Evolutionary conservation across 2,329 filamentous ascomycete genomes (phyloP).

Genomic region (Monilinia aucupariae): DNA sequence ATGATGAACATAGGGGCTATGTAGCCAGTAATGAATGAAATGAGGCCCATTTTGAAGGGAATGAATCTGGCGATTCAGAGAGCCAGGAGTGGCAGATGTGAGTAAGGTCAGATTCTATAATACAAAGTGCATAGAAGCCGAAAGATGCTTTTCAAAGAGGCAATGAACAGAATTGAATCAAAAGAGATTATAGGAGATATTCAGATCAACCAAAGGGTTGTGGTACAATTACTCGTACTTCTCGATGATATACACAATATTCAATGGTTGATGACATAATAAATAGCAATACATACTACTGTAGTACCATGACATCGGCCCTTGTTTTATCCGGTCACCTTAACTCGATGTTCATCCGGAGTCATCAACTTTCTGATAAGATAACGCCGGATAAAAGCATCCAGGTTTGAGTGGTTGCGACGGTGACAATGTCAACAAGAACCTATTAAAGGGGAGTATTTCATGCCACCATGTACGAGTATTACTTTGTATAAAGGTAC

Average conservation of each 20-base stretch:
- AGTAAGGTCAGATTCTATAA: slow-evolving; percentile 1
- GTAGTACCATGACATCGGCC: background rate
- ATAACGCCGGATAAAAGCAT: background rate
- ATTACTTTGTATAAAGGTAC: background rate
- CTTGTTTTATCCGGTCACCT: background rate
- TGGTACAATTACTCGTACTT: background rate
- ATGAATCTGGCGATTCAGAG: background rate
- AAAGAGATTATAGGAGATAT: background rate
- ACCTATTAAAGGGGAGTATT: background rate
- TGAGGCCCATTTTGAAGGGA: slow-evolving; percentile 30
- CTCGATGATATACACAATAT: background rate
- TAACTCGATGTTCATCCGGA: no score
- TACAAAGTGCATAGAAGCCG: slow-evolving; percentile 7
- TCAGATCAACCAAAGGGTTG: background rate
- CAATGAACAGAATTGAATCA: slow-evolving; percentile 2
- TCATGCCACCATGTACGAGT: background rate
- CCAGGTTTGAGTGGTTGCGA: background rate
- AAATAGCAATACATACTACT: background rate
- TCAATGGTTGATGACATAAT: slow-evolving; percentile 12
- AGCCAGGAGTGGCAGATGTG: slow-evolving; percentile 10
- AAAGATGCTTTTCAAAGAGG: background rate
- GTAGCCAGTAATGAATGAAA: slow-evolving; percentile 45
- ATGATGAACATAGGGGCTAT: slow-evolving; percentile 59
- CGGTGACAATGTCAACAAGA: slow-evolving; percentile 8
- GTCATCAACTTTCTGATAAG: slow-evolving; percentile 1